Base-by-base conservation (phyloP, 108 stramenopile genomes). In the Cyclotella atomus region DNA sequence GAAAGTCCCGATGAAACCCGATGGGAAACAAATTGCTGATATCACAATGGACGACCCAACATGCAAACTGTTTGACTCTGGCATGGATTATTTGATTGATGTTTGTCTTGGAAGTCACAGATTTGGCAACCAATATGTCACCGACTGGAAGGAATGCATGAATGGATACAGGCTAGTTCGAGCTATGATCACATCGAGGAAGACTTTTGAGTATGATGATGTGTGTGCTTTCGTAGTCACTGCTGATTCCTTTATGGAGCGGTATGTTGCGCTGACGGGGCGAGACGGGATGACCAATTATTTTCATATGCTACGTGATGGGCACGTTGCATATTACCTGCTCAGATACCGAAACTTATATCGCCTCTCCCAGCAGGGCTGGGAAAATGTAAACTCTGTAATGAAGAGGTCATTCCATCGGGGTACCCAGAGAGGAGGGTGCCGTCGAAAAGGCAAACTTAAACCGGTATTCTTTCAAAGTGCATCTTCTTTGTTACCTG, bases 261-360 rank as follows among this genome's bases (percentile, higher is more conserved):
- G 33, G n/a, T 60, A 60, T 36, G 35, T 36, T n/a, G 17, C 59
- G 4, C 17, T 60, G n/a, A 60, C 59, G 6, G 65, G 65, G 2
- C 14, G 19, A 20, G 52, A 53, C 34, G 65, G 65, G 7, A 66
- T 66, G 52, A 66, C 65, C 5, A 66, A 66, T 49, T 66, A 66
- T 19, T 52, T 66, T 53, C 65, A 66, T 49, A 50, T 66, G 35
- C 46, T 66, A 4, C 16, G n/a, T 52, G 52, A 15, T 4, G 65
- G 65, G 2, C 65, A 66, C 21, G 9, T 66, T 32, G 19, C 65
- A 17, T 66, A 23, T 34, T 66, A 49, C 21, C n/a, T 66, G 16
- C 17, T 32, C 3, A 50, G 34, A 9, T 66, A 49, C n/a, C 3
- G n/a, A 19, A 66, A 66, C 21, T 19, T 66, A 33, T 66, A 66